These are phyloP conservation scores for Phytophthora colocasiae DNA, from an alignment of 352 stramenopile genomes.

Conservation along the genomic window DNA sequence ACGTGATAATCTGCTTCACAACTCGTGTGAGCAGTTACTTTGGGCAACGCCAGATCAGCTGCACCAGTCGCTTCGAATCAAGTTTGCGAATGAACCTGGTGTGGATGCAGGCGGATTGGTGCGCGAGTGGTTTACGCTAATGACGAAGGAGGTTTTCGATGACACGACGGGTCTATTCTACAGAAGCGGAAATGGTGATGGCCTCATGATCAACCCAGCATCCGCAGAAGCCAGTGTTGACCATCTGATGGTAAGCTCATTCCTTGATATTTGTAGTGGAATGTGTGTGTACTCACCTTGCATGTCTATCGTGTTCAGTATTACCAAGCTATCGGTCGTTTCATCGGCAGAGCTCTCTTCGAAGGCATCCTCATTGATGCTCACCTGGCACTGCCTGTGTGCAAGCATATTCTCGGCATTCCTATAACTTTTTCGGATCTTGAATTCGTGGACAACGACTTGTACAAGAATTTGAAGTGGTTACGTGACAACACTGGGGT, in stretches of 20 bases:
- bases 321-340: conserved; percentile 88
- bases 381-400: conserved; percentile 85
- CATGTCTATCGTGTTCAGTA: conserved; percentile 51
- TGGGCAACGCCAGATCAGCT: conserved; percentile 86
- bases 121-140: conserved; percentile 92
- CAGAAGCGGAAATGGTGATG: conserved; percentile 73
- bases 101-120: conserved; percentile 92
- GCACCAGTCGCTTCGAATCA: conserved; percentile 88
- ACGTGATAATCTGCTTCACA: conserved; percentile 88
- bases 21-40: conserved; percentile 89
- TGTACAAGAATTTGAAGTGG: conserved; percentile 90
- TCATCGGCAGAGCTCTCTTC: conserved; percentile 89
- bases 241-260: conserved; percentile 74
- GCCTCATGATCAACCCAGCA: conserved; percentile 86
- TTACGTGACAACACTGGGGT: conserved; percentile 81
- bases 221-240: conserved; percentile 85
- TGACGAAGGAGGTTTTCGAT: conserved; percentile 92
- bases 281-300: conserved; percentile 9
- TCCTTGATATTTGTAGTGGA: background rate
- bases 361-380: conserved; percentile 89
- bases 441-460: conserved; percentile 90
- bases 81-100: conserved; percentile 92
- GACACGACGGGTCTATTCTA: conserved; percentile 85
- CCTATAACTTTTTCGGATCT: conserved; percentile 92
- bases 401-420: conserved; percentile 91